These are phyloP conservation scores for Arctostaphylos glauca DNA, from an alignment of 148 eudicot genomes.

Conservation along the genomic window DNA sequence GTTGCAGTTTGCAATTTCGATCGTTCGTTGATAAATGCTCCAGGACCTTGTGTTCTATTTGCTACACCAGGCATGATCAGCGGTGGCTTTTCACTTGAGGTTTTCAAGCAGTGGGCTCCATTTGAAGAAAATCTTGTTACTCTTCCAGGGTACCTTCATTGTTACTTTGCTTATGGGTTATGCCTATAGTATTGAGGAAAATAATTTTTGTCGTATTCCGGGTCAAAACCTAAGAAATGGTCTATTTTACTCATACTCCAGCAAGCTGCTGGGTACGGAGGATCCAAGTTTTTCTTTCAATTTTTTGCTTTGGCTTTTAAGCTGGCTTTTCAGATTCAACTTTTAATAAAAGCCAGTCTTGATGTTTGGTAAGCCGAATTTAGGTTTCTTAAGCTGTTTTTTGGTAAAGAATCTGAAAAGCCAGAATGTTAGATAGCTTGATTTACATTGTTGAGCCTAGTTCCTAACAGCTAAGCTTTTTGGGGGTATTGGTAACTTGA, in stretches of 20 bases:
- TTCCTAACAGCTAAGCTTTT: too few species aligned
- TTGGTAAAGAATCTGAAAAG: not conserved
- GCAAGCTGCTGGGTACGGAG: not conserved
- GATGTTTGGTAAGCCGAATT: not conserved
- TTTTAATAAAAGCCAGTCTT: not conserved
- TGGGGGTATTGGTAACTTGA: too few species aligned
- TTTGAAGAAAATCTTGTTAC: slow-evolving; percentile 75
- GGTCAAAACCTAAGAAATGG: not conserved
- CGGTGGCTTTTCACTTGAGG: slow-evolving; percentile 94
- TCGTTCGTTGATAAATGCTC: slow-evolving; percentile 78
- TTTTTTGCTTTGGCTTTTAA: not conserved
- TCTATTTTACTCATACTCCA: not conserved
- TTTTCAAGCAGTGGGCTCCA: slow-evolving; percentile 96
- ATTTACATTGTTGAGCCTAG: not conserved
- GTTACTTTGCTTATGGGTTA: not conserved
- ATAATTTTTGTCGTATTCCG: not conserved
- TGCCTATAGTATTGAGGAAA: not conserved
- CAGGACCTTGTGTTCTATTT: slow-evolving; percentile 96
- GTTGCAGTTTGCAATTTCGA: slow-evolving; percentile 77
- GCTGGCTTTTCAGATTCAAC: slow-evolving; percentile 8
- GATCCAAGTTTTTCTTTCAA: not conserved
- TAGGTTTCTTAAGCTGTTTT: not conserved
- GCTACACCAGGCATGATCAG: slow-evolving; percentile 97
- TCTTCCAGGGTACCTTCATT: slow-evolving; percentile 66
- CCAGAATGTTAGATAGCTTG: not conserved